A percentile compares a stretch with the other conserved stretches of the same genome.
phyloP scores from a whole-genome alignment of 2,329 filamentous ascomycete species.

The Pseudogymnoascus sp. region DNA sequence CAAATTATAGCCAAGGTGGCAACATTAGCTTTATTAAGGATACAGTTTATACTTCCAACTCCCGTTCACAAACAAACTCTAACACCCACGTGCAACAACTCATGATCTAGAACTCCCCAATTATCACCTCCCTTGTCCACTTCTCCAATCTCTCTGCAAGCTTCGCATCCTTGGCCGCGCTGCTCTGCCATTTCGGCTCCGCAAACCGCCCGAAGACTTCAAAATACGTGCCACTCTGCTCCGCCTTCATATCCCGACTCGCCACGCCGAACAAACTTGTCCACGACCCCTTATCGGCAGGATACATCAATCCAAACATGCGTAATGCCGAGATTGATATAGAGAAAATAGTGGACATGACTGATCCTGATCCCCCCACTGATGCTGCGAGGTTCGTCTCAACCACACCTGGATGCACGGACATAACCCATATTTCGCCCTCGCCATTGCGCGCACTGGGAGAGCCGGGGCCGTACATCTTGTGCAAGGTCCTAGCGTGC shows the following conservation, averaged over 20 bases:
- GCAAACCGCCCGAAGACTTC: slow-evolving; percentile 27
- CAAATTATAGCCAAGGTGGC: background rate
- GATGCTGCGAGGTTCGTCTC: slow-evolving; percentile 23
- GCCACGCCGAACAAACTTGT: slow-evolving; percentile 33
- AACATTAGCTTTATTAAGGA: background rate
- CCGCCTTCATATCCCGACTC: slow-evolving; percentile 31
- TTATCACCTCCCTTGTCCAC: slow-evolving; percentile 30
- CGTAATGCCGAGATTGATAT: slow-evolving; percentile 16
- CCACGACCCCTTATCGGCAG: slow-evolving; percentile 31
- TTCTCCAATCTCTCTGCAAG: slow-evolving; percentile 31
- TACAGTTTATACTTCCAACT: background rate
- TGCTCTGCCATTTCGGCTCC: slow-evolving; percentile 30
- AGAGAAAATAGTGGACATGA: slow-evolving; percentile 13
- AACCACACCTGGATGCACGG: slow-evolving; percentile 26
- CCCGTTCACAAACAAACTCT: background rate
- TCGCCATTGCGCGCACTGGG: slow-evolving; percentile 22
- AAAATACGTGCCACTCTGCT: slow-evolving; percentile 32
- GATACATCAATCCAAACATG: slow-evolving; percentile 21
- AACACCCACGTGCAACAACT: slow-evolving; percentile 8
- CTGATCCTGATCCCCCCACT: slow-evolving; percentile 15
- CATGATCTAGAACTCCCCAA: slow-evolving; percentile 14
- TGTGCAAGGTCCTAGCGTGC: slow-evolving; percentile 33
- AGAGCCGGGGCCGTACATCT: slow-evolving; percentile 29
- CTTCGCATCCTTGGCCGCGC: slow-evolving; percentile 28
- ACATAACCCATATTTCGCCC: slow-evolving; percentile 34